Evolutionary conservation across 345 rosid species (phyloP).

Genomic region (Ceriops decandra): DNA sequence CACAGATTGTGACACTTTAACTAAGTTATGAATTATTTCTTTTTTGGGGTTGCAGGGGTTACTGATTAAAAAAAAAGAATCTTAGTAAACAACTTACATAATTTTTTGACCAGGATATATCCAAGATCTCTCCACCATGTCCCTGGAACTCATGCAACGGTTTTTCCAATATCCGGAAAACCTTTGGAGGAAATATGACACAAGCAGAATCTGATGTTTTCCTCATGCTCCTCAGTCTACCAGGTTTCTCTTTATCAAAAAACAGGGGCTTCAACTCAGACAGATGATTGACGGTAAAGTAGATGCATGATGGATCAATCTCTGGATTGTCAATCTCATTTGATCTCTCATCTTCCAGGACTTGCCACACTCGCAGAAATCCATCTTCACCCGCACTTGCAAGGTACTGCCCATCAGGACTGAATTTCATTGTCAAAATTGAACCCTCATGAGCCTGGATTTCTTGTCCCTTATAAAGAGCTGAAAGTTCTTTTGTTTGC

Average conservation of each 20-base stretch:
- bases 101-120: slow-evolving; percentile 50
- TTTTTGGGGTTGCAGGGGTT: neutral
- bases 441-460: slow-evolving; percentile 30
- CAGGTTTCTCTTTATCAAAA: slow-evolving; percentile 20
- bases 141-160: slow-evolving; percentile 51
- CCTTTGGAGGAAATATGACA: slow-evolving; percentile 42
- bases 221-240: slow-evolving; percentile 22
- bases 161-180: slow-evolving; percentile 36
- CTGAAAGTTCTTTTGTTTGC: slow-evolving; percentile 20
- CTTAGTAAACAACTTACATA: slow-evolving; percentile 6
- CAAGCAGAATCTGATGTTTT: slow-evolving; percentile 31
- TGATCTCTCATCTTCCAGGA: slow-evolving; percentile 15
- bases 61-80: neutral
- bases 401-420: slow-evolving; percentile 29
- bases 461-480: slow-evolving; percentile 24
- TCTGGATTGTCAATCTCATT: slow-evolving; percentile 18
- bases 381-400: slow-evolving; percentile 36
- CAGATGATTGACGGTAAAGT: slow-evolving; percentile 32
- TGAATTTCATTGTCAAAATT: slow-evolving; percentile 30
- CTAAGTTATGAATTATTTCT: neutral
- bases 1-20: neutral
- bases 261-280: slow-evolving; percentile 31
- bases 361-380: slow-evolving; percentile 29
- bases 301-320: slow-evolving; percentile 33
- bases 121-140: slow-evolving; percentile 45